Base-by-base conservation (phyloP, 768 basidiomycete genomes). In the Boletus pseudo-olivaceus region DNA sequence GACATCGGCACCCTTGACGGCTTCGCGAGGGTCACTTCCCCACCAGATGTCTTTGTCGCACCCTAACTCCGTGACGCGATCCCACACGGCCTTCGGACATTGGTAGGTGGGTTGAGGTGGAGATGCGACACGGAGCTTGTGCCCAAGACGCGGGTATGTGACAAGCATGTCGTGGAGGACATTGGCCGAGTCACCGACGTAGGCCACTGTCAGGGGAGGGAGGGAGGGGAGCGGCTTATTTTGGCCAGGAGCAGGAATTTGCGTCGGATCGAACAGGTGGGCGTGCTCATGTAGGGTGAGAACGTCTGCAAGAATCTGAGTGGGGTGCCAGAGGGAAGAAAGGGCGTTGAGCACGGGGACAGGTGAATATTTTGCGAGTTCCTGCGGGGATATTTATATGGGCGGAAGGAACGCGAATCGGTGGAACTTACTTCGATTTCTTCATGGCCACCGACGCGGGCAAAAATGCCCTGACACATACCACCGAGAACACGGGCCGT, bases 161-260 rank as follows among this genome's bases (percentile, higher is more conserved):
- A 98, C 96, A 30, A 98, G 85, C 90, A 98, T 94, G 70, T 98
- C 97, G 69, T 98, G 91, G 53, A 97, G 76, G 46, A 99, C 92
- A 66, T 98, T 99, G 45, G 93, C 89, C 23, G 87, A 87, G 73
- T 98, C 96, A 8, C 96, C 96, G 52, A 98, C 82, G 70, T 94
- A 99, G 9, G 94, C 88, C 49, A 98, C 75, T 1, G 93, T 98
- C 53, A 98, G 79, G 1, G 93, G 87, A 1, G 81, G 82, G 27
- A 98, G 78, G 1, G 73, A 69, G 3, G 82, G 75, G 1, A 88
- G 74, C 20, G 67, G 58, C 62, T 62, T 60, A 47, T 49, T 62
- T 57, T 48, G 38, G 46, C 61, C 62, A 15, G 57, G 48, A 14
- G 54, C 33, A 8, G 57, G 33, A 1, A 52, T 48, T 19, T 64